These are phyloP conservation scores for Theobroma cacao DNA, from an alignment of 345 rosid species.

Conservation along the genomic window DNA sequence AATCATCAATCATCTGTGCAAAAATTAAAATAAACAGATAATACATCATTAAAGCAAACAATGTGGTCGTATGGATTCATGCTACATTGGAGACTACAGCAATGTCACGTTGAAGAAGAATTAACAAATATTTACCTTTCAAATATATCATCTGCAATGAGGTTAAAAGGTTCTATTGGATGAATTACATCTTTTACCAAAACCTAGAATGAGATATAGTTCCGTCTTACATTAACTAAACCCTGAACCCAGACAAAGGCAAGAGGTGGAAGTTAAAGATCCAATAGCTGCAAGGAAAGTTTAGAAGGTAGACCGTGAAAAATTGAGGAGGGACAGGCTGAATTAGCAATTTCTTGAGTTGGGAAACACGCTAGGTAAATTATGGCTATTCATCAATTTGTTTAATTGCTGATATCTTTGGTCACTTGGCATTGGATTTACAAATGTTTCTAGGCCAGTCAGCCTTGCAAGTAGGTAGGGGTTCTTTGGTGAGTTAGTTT, in stretches of 20 bases:
- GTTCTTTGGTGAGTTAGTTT: neutral
- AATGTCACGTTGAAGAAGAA: neutral
- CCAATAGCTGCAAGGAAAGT: constrained; percentile 47
- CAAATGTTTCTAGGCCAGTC: neutral
- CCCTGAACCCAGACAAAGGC: constrained; percentile 39
- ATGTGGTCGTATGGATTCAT: neutral
- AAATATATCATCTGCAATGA: constrained; percentile 5
- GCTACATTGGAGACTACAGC: neutral
- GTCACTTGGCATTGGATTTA: neutral
- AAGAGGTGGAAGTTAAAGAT: constrained; percentile 45
- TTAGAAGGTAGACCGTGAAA: constrained; percentile 74
- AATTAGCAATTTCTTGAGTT: constrained; percentile 72
- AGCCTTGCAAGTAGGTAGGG: neutral
- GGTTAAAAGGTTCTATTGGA: neutral
- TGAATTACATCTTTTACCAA: neutral
- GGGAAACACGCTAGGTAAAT: constrained; percentile 54
- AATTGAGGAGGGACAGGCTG: constrained; percentile 67
- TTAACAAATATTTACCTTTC: neutral
- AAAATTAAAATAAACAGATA: neutral
- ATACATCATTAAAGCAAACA: neutral
- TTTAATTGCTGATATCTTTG: neutral
- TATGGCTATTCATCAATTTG: neutral
- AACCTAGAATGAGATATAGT: neutral
- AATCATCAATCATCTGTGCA: constrained; percentile 6
- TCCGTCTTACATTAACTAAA: neutral